A percentile compares a stretch with the other conserved stretches of the same genome.
phyloP scores from a whole-genome alignment of 169 alveolate genomes.

The Cryptosporidium sp. region DNA sequence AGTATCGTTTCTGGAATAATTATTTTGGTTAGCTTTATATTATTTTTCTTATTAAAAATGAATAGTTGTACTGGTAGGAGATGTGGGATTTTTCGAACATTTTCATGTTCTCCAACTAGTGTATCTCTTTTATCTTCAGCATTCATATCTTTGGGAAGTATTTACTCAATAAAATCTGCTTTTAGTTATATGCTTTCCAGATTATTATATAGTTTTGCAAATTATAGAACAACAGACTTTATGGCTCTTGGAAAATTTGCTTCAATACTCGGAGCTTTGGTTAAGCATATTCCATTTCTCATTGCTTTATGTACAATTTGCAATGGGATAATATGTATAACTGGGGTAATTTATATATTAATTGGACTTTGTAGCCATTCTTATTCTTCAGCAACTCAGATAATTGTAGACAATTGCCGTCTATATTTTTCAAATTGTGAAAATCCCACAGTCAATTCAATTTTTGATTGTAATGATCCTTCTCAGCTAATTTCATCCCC shows the following conservation, averaged over 20 bases:
- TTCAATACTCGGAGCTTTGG: slow-evolving; percentile 65
- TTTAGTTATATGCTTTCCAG: slow-evolving; percentile 56
- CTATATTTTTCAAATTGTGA: slow-evolving; percentile 43
- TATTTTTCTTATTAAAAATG: slow-evolving; percentile 26
- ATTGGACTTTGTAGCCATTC: slow-evolving; percentile 32
- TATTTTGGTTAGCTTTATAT: slow-evolving; percentile 41
- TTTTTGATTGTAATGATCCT: slow-evolving; percentile 58
- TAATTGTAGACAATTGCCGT: slow-evolving; percentile 50
- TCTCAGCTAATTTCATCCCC: slow-evolving; percentile 36
- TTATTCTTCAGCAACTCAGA: slow-evolving; percentile 42
- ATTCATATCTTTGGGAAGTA: slow-evolving; percentile 54
- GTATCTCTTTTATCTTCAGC: slow-evolving; percentile 7
- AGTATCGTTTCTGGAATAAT: slow-evolving; percentile 33
- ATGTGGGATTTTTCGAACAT: slow-evolving; percentile 56
- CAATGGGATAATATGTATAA: slow-evolving; percentile 45
- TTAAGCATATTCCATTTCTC: slow-evolving; percentile 58
- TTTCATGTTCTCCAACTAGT: slow-evolving; percentile 38
- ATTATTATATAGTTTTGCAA: slow-evolving; percentile 58
- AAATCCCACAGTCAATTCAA: slow-evolving; percentile 7
- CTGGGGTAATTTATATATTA: slow-evolving; percentile 48
- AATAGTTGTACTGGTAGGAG: slow-evolving; percentile 33
- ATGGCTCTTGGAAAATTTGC: slow-evolving; percentile 69
- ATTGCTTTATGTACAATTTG: slow-evolving; percentile 46
- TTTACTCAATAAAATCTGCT: slow-evolving; percentile 54
- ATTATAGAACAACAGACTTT: slow-evolving; percentile 67